Conservation (phyloP, 768 basidiomycete species). For the Boletus pseudopeckii region DNA sequence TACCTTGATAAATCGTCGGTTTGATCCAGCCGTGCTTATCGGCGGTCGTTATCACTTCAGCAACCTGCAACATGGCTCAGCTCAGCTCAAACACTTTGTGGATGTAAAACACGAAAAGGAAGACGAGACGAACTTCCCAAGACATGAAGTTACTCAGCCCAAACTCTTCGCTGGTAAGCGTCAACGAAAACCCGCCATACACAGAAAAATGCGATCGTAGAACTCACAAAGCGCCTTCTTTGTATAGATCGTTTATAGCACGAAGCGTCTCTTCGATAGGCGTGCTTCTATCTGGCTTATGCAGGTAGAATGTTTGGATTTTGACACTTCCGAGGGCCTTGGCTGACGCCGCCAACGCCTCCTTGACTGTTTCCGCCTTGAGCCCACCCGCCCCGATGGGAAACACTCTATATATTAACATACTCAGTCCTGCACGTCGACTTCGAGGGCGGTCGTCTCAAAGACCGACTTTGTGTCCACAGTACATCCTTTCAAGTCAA, state of each 20-base stretch:
- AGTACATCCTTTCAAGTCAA: conserved; percentile 17
- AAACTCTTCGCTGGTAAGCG: conserved; percentile 7
- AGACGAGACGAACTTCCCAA: conserved; percentile 29
- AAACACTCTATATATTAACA: conserved; percentile 30
- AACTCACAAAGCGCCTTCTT: conserved; percentile 48
- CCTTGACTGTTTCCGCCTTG: not conserved
- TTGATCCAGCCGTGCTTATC: conserved; percentile 44
- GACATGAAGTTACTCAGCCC: conserved; percentile 17
- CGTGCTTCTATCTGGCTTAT: conserved; percentile 41
- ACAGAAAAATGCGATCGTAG: no score
- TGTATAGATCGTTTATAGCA: conserved; percentile 46
- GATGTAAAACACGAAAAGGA: not conserved
- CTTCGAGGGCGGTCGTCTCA: not conserved
- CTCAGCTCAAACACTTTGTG: not conserved
- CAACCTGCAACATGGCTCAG: conserved; percentile 28
- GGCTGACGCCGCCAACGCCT: not conserved
- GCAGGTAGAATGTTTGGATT: conserved; percentile 7
- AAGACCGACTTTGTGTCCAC: conserved; percentile 21
- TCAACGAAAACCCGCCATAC: not conserved
- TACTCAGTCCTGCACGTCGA: not conserved
- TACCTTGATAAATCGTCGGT: conserved; percentile 48
- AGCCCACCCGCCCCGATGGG: conserved; percentile 10
- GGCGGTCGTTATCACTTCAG: conserved; percentile 43
- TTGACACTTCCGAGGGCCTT: not conserved
- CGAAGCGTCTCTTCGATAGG: conserved; percentile 46